These are phyloP conservation scores for Termitomyces bulborhizus DNA, from an alignment of 768 basidiomycete genomes.

Conservation along the genomic window DNA sequence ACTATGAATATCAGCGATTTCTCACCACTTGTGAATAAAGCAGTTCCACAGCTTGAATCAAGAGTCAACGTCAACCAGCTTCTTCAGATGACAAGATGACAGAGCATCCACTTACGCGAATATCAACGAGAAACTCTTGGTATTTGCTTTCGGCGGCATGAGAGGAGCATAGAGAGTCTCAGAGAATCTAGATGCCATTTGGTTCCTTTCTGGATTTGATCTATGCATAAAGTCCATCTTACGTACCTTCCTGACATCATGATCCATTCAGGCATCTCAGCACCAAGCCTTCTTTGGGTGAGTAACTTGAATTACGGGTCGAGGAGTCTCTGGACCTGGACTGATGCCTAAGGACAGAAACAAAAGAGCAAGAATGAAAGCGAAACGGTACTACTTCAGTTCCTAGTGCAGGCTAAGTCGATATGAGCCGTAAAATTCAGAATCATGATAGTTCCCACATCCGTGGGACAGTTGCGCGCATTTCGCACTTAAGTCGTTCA, in stretches of 20 bases:
- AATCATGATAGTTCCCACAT: not conserved
- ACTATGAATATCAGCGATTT: not conserved
- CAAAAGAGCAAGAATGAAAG: too few species aligned
- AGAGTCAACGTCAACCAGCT: not conserved
- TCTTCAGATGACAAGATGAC: not conserved
- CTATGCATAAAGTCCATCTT: too few species aligned
- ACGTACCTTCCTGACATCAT: not conserved
- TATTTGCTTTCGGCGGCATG: conserved; percentile 3
- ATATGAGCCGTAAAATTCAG: too few species aligned
- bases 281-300: too few species aligned
- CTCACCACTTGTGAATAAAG: conserved; percentile 77
- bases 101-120: not conserved
- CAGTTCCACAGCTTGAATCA: conserved; percentile 64
- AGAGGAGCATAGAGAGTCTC: not conserved
- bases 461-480: not conserved
- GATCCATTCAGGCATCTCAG: too few species aligned
- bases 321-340: too few species aligned
- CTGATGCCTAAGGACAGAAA: too few species aligned
- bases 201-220: not conserved
- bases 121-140: conserved; percentile 5
- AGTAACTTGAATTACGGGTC: too few species aligned
- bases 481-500: not conserved
- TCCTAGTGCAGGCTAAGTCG: too few species aligned
- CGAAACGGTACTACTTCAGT: too few species aligned
- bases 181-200: not conserved